phyloP scores from a whole-genome alignment of 1,139 yeast genomes.

The Spathaspora sp. region DNA sequence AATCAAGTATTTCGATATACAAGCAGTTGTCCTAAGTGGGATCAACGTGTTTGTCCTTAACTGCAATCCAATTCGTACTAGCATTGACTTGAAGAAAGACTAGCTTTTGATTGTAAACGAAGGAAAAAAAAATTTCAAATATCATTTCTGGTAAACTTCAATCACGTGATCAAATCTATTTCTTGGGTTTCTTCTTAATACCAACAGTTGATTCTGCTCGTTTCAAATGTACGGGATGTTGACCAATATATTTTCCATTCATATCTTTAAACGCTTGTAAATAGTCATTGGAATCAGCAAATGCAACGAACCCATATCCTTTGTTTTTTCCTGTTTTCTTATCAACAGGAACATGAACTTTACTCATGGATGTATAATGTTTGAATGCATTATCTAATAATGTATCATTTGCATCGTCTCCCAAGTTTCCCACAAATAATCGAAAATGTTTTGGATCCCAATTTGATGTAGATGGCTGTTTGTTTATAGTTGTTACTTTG shows the following conservation, averaged over 20 bases:
- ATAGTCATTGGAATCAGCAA: conserved; percentile 60
- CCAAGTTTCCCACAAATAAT: conserved; percentile 72
- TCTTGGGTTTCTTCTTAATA: conserved; percentile 21
- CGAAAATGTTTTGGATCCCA: conserved; percentile 74
- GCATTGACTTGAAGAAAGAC: neutral
- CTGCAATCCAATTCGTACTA: conserved; percentile 2
- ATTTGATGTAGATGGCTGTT: conserved; percentile 30
- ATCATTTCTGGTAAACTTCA: neutral
- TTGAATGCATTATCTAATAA: conserved; percentile 51
- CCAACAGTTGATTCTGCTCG: conserved; percentile 58
- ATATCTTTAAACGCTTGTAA: conserved; percentile 69
- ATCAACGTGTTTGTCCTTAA: neutral
- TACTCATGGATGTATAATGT: conserved; percentile 49
- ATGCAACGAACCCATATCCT: conserved; percentile 75
- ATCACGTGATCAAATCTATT: conserved; percentile 2
- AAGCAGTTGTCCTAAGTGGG: neutral
- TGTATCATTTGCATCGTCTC: conserved; percentile 64
- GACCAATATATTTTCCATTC: conserved; percentile 76
- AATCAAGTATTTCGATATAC: neutral
- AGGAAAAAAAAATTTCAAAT: conserved; percentile 1
- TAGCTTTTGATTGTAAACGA: neutral
- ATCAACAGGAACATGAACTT: conserved; percentile 57
- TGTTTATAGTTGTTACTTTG: conserved; percentile 4
- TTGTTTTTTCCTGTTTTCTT: conserved; percentile 43
- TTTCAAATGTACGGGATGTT: conserved; percentile 69